Base-by-base conservation (phyloP, 495 filamentous ascomycete genomes). In the Durotheca rogersii region DNA sequence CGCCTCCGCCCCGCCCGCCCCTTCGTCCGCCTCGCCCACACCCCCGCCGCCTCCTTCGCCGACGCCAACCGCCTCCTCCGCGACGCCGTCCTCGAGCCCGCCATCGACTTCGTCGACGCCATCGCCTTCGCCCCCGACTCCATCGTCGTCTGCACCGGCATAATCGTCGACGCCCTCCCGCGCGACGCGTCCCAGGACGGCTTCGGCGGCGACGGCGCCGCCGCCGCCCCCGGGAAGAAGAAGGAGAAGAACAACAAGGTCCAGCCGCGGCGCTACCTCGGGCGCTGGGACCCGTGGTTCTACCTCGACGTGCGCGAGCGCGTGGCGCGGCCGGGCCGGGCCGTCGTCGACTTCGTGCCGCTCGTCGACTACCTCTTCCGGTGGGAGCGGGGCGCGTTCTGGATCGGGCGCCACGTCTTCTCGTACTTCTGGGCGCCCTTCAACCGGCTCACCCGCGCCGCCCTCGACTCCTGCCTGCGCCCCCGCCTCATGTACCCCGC, bases 341-440 rank as follows among this genome's bases (percentile, higher is more conserved):
- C 55, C 4, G 27, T 56, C 18, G 38, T 61, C 11, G 53, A 64
- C 40, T 58, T 65, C 53, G 65, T 81, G 6, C 79, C 78, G 0
- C 36, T 81, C 2, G 53, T 55, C 4, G 78, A 81, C 52, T 84
- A 83, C 56, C 70, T 84, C 12, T 84, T 84, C 60, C 78, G 81
- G 17, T 81, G 82, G 66, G 79, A 83, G 57, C 76, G 81, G 33
- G 80, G 77, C 37, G 78, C 72, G 0, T 84, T 84, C 68, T 83
- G 79, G 80, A 75, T 74, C 1, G 79, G 73, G 15, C 47, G 53
- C 14, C 75, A 76, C 35, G 76, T 78, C 0, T 82, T 72, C 60
- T 36, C 62, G 7, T 80, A 79, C 49, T 80, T 81, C 57, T 51
- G 68, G 11, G 66, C 67, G 5, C 78, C 78, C n/a, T 80, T 80